These are phyloP conservation scores for Bidens hawaiensis DNA, from an alignment of 140 eudicot genomes.

Conservation along the genomic window DNA sequence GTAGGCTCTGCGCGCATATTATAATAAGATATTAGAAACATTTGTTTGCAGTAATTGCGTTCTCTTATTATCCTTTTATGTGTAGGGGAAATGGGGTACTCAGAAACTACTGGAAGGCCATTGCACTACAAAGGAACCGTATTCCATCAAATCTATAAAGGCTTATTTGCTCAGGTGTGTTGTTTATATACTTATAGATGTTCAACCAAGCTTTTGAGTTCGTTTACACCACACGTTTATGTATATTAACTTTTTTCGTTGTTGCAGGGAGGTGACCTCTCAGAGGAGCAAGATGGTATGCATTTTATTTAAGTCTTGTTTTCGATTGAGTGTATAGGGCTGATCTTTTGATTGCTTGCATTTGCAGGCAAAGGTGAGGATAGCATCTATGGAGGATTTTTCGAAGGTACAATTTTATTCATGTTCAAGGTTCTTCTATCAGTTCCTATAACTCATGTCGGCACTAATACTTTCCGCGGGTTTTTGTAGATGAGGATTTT, in stretches of 20 bases:
- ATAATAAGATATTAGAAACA: too few species aligned
- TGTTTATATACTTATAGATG: too few species aligned
- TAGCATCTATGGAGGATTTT: slow-evolving; percentile 89
- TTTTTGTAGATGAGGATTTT: slow-evolving; percentile 75
- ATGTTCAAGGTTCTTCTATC: background rate
- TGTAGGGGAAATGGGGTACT: background rate
- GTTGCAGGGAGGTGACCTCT: slow-evolving; percentile 90
- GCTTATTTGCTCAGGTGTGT: too few species aligned
- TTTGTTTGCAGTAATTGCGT: too few species aligned
- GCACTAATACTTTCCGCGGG: slow-evolving; percentile 2
- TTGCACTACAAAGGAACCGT: background rate
- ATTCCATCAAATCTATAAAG: too few species aligned
- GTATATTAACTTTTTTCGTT: slow-evolving; percentile 3
- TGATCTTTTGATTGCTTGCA: slow-evolving; percentile 79
- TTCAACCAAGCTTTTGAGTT: too few species aligned
- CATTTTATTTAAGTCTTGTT: slow-evolving; percentile 30
- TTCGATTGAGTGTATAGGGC: slow-evolving; percentile 40
- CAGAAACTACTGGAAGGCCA: too few species aligned
- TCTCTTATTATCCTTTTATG: background rate
- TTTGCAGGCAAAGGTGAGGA: slow-evolving; percentile 97
- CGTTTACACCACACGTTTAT: background rate
- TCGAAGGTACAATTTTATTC: slow-evolving; percentile 48
- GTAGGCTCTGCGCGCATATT: too few species aligned
- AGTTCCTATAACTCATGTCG: background rate
- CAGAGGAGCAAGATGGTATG: slow-evolving; percentile 88